These are phyloP conservation scores for Neofusicoccum sp. DNA, from an alignment of 2,329 filamentous ascomycete genomes.

Conservation along the genomic window DNA sequence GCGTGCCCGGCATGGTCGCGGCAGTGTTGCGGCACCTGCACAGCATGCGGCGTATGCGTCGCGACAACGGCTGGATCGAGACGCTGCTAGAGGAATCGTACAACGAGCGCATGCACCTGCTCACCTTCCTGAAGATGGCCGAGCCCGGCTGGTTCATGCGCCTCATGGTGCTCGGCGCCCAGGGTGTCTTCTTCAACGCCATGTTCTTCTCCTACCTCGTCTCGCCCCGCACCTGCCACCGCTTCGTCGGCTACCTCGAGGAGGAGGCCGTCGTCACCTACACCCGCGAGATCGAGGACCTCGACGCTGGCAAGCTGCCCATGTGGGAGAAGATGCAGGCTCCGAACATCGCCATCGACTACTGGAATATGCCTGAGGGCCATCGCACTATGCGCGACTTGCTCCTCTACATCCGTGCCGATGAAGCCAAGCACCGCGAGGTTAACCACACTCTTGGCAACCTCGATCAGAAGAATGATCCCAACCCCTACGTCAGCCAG, in stretches of 20 bases:
- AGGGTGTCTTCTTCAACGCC: constrained; percentile 95
- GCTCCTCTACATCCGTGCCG: constrained; percentile 75
- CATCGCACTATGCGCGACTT: constrained; percentile 82
- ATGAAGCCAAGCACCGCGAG: constrained; percentile 68
- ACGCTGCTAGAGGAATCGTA: constrained; percentile 86
- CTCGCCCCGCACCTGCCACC: constrained; percentile 84
- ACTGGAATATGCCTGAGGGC: constrained; percentile 93
- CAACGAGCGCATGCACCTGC: constrained; percentile 91
- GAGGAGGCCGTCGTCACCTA: constrained; percentile 98
- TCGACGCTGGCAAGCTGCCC: constrained; percentile 82
- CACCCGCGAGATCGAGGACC: constrained; percentile 81
- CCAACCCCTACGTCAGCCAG: constrained; percentile 86
- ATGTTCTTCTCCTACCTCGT: constrained; percentile 89
- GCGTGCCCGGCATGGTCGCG: constrained; percentile 95
- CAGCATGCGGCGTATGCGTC: constrained; percentile 80
- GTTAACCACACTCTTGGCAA: constrained; percentile 96
- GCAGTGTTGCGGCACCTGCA: constrained; percentile 91
- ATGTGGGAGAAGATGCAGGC: constrained; percentile 78
- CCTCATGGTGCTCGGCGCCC: constrained; percentile 84
- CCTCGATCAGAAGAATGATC: constrained; percentile 79
- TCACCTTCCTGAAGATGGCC: constrained; percentile 91
- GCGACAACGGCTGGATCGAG: constrained; percentile 96
- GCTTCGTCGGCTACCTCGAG: constrained; percentile 95
- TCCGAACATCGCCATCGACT: constrained; percentile 85
- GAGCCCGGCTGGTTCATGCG: constrained; percentile 89